phyloP scores from a whole-genome alignment of 345 rosid genomes.

The Turnera subulata region DNA sequence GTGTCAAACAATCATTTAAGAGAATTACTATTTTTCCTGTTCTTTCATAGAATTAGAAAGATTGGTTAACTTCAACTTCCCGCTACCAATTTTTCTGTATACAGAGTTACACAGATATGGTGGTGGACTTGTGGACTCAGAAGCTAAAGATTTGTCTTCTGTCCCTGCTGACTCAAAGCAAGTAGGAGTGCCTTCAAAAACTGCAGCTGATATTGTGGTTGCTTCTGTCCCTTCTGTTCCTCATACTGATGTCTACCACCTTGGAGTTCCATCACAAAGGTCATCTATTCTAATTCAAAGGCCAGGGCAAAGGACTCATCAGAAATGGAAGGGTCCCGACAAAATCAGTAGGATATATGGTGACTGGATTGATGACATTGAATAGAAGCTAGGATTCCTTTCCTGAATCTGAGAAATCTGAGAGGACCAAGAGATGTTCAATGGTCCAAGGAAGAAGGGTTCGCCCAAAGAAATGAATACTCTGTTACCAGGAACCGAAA shows the following conservation, averaged over 20 bases:
- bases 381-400: slow-evolving; percentile 31
- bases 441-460: slow-evolving; percentile 7
- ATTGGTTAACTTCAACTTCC: slow-evolving; percentile 3
- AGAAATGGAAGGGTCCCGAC: slow-evolving; percentile 97
- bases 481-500: background rate
- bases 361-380: slow-evolving; percentile 94
- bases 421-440: background rate
- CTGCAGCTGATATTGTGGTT: slow-evolving; percentile 43
- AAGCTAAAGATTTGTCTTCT: slow-evolving; percentile 50
- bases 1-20: too few species aligned
- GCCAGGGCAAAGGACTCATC: slow-evolving; percentile 78
- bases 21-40: too few species aligned
- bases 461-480: slow-evolving; percentile 7
- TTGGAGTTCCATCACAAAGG: slow-evolving; percentile 74
- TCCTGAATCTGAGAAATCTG: slow-evolving; percentile 4
- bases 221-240: slow-evolving; percentile 46
- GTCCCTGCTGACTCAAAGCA: slow-evolving; percentile 55
- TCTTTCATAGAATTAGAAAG: background rate
- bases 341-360: slow-evolving; percentile 97
- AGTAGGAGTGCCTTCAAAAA: slow-evolving; percentile 52
- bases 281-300: slow-evolving; percentile 55
- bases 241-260: slow-evolving; percentile 53
- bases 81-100: slow-evolving; percentile 4
- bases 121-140: slow-evolving; percentile 65
- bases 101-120: slow-evolving; percentile 91